A percentile compares a stretch with the other conserved stretches of the same genome.
These are phyloP conservation scores for Populus euphratica DNA, from an alignment of 345 rosid genomes.

Conservation along the genomic window DNA sequence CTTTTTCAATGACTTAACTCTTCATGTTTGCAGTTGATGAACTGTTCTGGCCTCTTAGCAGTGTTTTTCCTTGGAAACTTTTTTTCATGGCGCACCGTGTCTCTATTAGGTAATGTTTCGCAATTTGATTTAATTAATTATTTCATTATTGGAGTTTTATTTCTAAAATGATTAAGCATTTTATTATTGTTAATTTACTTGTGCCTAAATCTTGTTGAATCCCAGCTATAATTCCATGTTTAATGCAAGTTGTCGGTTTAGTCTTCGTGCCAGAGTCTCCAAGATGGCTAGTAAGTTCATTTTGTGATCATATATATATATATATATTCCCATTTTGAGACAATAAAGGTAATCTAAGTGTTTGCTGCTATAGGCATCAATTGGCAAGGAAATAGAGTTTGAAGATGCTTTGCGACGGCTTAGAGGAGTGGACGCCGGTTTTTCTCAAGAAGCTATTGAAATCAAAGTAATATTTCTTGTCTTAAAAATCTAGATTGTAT, in stretches of 20 bases:
- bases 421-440: slow-evolving; percentile 42
- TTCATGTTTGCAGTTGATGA: slow-evolving; percentile 7
- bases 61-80: slow-evolving; percentile 19
- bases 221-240: slow-evolving; percentile 19
- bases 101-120: slow-evolving; percentile 18
- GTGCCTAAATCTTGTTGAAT: neutral
- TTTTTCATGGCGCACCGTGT: slow-evolving; percentile 23
- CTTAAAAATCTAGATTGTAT: no score
- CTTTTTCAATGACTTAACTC: no score
- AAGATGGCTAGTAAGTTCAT: slow-evolving; percentile 34
- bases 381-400: slow-evolving; percentile 39
- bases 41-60: slow-evolving; percentile 9
- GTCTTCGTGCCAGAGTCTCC: slow-evolving; percentile 38
- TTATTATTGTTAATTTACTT: neutral
- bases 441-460: slow-evolving; percentile 46
- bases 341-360: no score
- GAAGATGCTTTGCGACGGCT: slow-evolving; percentile 39
- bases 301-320: neutral
- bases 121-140: neutral
- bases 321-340: no score
- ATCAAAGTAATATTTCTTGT: slow-evolving; percentile 25
- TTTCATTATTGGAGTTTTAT: no score
- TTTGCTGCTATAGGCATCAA: slow-evolving; percentile 19
- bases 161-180: neutral
- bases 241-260: slow-evolving; percentile 24